Percentiles rank a stretch among this genome's conserved stretches.
Evolutionary conservation across 345 rosid genomes (phyloP).

Genomic region (Linum tenue): DNA sequence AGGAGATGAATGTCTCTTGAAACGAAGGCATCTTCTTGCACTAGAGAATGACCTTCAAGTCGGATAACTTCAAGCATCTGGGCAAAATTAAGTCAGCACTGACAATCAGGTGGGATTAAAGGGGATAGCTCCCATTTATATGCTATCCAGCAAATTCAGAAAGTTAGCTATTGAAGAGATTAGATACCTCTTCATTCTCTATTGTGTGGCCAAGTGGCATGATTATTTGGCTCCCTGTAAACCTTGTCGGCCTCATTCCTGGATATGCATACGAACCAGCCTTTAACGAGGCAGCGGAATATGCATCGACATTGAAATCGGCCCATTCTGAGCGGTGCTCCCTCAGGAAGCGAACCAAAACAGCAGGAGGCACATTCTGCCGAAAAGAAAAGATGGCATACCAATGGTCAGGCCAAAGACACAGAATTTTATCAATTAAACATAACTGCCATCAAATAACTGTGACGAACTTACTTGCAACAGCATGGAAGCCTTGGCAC

Average conservation of each 20-base stretch:
- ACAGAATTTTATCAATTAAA: not conserved
- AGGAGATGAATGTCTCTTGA: constrained; percentile 89
- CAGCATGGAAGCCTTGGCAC: constrained; percentile 99
- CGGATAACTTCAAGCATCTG: constrained; percentile 93
- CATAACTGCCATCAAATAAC: not conserved
- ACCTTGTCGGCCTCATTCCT: constrained; percentile 87
- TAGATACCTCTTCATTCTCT: constrained; percentile 89
- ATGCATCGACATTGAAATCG: constrained; percentile 95
- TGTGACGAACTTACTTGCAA: constrained; percentile 53
- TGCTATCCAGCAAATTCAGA: not conserved
- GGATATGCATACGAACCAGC: constrained; percentile 76
- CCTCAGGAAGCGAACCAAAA: constrained; percentile 81
- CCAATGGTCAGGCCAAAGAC: constrained; percentile 2
- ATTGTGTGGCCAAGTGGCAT: constrained; percentile 98
- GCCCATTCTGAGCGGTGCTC: constrained; percentile 99
- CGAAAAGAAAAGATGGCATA: constrained; percentile 5
- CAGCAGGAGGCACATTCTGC: constrained; percentile 94
- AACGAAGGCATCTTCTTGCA: constrained; percentile 83
- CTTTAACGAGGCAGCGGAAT: constrained; percentile 79
- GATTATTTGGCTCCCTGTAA: constrained; percentile 88
- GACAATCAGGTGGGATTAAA: constrained; percentile 49
- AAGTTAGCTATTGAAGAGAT: not conserved
- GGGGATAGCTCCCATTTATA: not conserved
- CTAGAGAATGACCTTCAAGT: constrained; percentile 89
- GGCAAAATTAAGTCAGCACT: constrained; percentile 55